Conservation (phyloP, 208 protist genomes). For the Trypanosoma conorhini region DNA sequence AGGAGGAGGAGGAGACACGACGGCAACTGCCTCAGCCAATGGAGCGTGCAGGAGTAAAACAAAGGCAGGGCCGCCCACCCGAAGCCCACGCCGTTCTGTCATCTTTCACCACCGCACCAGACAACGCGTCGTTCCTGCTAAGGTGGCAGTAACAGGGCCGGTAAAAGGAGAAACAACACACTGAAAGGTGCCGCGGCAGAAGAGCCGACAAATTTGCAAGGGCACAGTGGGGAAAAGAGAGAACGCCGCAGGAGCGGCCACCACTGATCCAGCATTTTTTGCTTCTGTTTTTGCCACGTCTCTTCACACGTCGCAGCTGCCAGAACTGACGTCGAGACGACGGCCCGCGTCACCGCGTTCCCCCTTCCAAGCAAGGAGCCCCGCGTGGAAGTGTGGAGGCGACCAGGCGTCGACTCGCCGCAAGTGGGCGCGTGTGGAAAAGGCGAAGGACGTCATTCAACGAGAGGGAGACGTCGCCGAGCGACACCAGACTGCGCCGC, state of each 20-base stretch:
- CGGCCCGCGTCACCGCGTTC: neutral
- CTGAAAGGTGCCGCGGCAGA: constrained; percentile 2
- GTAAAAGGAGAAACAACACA: constrained; percentile 14
- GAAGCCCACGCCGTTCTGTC: constrained; percentile 14
- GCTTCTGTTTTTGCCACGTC: neutral
- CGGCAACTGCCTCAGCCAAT: constrained; percentile 8
- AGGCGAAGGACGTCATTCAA: neutral
- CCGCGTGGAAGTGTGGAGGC: neutral
- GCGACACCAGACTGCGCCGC: constrained; percentile 20
- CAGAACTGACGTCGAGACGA: neutral
- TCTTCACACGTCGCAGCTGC: constrained; percentile 1
- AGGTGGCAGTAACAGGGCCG: constrained; percentile 32
- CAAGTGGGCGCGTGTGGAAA: neutral
- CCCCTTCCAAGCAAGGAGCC: neutral
- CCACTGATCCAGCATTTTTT: constrained; percentile 11
- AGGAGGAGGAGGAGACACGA: neutral
- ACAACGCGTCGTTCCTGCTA: constrained; percentile 3
- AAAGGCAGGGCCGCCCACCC: neutral
- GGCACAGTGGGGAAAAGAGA: neutral
- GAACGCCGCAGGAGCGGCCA: neutral
- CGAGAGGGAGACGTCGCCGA: neutral
- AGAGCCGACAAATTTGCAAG: constrained; percentile 12
- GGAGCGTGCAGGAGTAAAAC: neutral
- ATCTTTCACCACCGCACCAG: constrained; percentile 10
- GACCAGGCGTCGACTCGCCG: neutral